Evolutionary conservation across 441 rosid genomes (phyloP).

Genomic region (Pelargonium citronellum): DNA sequence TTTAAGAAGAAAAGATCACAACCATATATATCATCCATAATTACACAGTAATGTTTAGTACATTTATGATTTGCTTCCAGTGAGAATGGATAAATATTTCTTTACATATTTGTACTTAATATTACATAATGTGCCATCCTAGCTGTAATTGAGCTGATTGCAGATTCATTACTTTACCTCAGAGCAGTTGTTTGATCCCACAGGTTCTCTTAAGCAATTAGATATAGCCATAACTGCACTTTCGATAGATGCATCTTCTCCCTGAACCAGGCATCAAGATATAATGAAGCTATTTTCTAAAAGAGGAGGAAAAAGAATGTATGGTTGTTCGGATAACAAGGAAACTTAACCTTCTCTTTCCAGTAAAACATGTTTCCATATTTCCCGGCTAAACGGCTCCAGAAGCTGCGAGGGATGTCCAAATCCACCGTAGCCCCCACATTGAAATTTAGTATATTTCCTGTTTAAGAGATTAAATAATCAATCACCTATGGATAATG

Average conservation of each 20-base stretch:
- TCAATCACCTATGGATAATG: slow-evolving; percentile 13
- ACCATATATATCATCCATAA: no score
- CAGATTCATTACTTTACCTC: slow-evolving; percentile 42
- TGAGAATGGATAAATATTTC: not conserved
- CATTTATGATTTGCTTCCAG: not conserved
- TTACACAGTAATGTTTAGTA: not conserved
- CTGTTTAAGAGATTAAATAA: slow-evolving; percentile 26
- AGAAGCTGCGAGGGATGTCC: slow-evolving; percentile 64
- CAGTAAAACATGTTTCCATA: slow-evolving; percentile 82
- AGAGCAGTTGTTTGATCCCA: slow-evolving; percentile 61
- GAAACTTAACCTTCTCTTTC: slow-evolving; percentile 43
- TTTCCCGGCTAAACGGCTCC: slow-evolving; percentile 83
- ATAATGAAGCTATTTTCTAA: not conserved
- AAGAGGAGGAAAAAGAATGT: not conserved
- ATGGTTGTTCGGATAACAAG: not conserved
- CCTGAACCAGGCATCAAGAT: slow-evolving; percentile 31
- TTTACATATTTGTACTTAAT: no score
- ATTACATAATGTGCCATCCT: no score
- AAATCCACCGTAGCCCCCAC: slow-evolving; percentile 68
- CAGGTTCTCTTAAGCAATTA: slow-evolving; percentile 80
- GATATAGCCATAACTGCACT: slow-evolving; percentile 85
- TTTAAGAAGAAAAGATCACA: no score
- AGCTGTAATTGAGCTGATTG: no score
- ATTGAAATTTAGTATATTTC: slow-evolving; percentile 50
- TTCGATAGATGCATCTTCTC: slow-evolving; percentile 80